Evolutionary conservation across 1,139 yeast species (phyloP).

Genomic region (Hyphopichia burtonii): DNA sequence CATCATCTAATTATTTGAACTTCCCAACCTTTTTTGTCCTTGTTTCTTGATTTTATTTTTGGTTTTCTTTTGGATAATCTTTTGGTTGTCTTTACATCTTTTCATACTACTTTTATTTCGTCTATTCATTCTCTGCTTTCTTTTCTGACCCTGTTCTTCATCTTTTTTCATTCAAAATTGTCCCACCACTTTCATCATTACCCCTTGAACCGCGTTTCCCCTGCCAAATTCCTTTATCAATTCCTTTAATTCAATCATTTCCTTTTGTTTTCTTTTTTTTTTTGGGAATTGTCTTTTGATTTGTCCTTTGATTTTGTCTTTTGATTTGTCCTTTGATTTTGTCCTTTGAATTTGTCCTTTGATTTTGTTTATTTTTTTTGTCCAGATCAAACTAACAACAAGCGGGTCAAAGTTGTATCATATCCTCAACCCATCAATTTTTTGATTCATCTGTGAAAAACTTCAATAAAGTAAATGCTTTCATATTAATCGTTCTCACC

Average conservation of each 20-base stretch:
- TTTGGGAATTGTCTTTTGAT: no score
- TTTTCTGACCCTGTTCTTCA: no score
- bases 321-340: neutral
- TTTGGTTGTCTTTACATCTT: no score
- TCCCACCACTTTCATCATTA: no score
- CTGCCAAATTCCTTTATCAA: neutral
- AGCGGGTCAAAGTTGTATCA: neutral
- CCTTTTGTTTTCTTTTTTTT: neutral
- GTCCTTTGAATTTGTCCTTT: neutral
- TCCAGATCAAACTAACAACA: slow-evolving; percentile 1
- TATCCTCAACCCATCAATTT: neutral
- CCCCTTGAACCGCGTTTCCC: no score
- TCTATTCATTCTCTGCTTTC: no score
- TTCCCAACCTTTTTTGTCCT: neutral
- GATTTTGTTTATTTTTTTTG: neutral
- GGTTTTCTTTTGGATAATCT: neutral
- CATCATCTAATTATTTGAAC: slow-evolving; percentile 1
- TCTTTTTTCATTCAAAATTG: no score
- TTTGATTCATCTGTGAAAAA: neutral
- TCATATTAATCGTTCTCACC: neutral
- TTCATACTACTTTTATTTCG: no score
- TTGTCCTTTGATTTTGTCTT: neutral
- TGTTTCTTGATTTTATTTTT: no score
- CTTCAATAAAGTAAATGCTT: neutral
- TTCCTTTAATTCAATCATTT: neutral